phyloP scores from a whole-genome alignment of 2,329 filamentous ascomycete species.

The Colletotrichum echinochloae region DNA sequence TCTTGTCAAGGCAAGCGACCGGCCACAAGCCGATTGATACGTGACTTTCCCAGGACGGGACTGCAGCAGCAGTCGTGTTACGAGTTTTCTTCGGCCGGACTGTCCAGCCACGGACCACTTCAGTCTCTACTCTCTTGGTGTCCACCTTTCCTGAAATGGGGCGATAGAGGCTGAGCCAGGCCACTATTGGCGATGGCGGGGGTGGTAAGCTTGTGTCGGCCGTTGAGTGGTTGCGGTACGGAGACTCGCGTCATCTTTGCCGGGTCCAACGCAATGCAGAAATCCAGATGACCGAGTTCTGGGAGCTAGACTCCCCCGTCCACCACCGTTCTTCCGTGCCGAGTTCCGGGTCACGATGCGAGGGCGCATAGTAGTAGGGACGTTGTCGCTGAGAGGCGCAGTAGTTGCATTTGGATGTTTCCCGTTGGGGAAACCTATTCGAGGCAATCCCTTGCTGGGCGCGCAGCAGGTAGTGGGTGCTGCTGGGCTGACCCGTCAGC shows the following conservation, averaged over 20 bases:
- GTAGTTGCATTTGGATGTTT: conserved; percentile 15
- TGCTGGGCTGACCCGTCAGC: neutral
- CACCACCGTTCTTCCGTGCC: conserved; percentile 11
- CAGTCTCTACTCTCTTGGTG: neutral
- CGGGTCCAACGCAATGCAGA: neutral
- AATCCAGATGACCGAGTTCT: neutral
- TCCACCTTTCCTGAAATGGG: neutral
- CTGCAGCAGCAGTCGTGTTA: no score
- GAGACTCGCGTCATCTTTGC: neutral
- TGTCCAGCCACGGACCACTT: neutral
- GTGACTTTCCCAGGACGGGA: no score
- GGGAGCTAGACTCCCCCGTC: neutral
- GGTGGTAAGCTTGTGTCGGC: neutral
- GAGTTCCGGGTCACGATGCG: conserved; percentile 16
- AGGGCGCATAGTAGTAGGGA: neutral
- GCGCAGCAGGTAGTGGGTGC: neutral
- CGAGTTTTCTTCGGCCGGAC: no score
- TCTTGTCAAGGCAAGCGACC: no score
- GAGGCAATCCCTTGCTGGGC: conserved; percentile 28
- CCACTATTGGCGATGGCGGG: neutral
- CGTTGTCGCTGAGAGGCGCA: conserved; percentile 10
- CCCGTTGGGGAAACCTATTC: conserved; percentile 44
- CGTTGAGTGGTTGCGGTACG: neutral
- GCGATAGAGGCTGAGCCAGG: neutral
- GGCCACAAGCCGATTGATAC: no score